Conservation (phyloP, 2,329 filamentous ascomycete genomes). For the Monosporascus ibericus region DNA sequence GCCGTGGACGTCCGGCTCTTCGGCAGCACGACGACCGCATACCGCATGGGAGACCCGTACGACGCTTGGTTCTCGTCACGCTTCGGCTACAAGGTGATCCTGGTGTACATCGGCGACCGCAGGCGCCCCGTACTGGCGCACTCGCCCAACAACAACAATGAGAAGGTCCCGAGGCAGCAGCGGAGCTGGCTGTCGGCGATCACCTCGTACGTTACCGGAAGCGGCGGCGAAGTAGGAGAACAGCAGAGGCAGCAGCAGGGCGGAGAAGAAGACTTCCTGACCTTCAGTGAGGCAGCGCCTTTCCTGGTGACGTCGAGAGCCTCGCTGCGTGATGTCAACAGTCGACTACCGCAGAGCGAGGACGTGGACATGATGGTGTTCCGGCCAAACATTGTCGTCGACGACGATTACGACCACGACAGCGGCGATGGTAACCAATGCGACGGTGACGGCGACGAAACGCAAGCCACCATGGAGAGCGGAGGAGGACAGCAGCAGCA, state of each 20-base stretch:
- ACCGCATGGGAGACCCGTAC: constrained; percentile 55
- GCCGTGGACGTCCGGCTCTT: constrained; percentile 52
- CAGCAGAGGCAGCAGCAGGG: constrained; percentile 13
- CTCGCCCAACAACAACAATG: constrained; percentile 34
- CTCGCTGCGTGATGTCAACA: constrained; percentile 62
- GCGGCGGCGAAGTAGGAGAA: constrained; percentile 6
- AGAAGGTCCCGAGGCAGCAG: constrained; percentile 17
- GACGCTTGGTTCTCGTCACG: constrained; percentile 62
- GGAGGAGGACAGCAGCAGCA: neutral
- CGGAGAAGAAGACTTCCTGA: constrained; percentile 39
- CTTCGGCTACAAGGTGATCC: constrained; percentile 54
- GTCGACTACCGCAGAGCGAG: constrained; percentile 42
- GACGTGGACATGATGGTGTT: constrained; percentile 62
- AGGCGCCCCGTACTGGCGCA: constrained; percentile 57
- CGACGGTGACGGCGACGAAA: neutral
- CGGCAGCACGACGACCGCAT: constrained; percentile 50
- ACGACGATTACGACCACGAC: constrained; percentile 47
- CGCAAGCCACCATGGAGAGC: neutral
- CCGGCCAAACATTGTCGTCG: constrained; percentile 66
- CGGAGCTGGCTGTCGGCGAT: constrained; percentile 29
- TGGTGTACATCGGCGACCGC: constrained; percentile 61
- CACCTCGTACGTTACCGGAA: constrained; percentile 25
- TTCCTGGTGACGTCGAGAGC: constrained; percentile 66
- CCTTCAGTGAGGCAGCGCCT: constrained; percentile 70
- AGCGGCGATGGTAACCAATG: neutral